Base-by-base conservation (phyloP, 2,329 filamentous ascomycete genomes). In the Rhytidhysteron rufulum region DNA sequence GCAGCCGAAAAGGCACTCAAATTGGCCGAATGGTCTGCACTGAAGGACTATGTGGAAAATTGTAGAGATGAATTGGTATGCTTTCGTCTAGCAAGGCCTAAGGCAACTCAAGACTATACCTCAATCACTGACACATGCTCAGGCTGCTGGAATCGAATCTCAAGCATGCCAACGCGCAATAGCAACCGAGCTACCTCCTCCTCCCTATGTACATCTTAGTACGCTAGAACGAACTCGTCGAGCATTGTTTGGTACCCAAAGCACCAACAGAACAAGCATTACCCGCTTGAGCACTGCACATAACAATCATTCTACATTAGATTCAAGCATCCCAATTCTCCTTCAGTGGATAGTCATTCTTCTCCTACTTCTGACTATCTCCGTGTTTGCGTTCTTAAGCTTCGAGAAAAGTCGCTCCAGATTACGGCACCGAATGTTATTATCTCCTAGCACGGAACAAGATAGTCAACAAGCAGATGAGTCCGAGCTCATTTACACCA, bases 1-100 rank as follows among this genome's bases (percentile, higher is more conserved):
- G 34, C 41, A 17, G 36, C 47, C 10, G 46, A 52, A 21, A 47
- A 41, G 25, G 39, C 49, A 16, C 32, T 50, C 5, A 22, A 40
- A 18, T 31, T 52, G 8, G 49, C 49, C 10, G 47, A 52, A 40
- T 50, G 47, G 47, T 50, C 47, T 17, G 49, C 49, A 8, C 31
- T 52, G 34, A 50, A 52, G 20, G 47, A 52, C 30, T 52, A 43
- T 31, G 44, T 52, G 21, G 47, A 52, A 30, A 43, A 52, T 16
- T 52, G 45, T 27, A 40, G 46, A 25, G 44, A 49, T 20, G 47
- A 48, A 38, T 34, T 52, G 36, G 45, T 34, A 34, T 11, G 31
- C 18, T 16, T 18, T 18, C 17, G 11, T 4, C 13, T 18, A 5
- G 13, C 9, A 11, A 11, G 18, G 20, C 15, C 20, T 4, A 15